These are phyloP conservation scores for Thyridium curvatum DNA, from an alignment of 2,329 filamentous ascomycete species.

Conservation along the genomic window DNA sequence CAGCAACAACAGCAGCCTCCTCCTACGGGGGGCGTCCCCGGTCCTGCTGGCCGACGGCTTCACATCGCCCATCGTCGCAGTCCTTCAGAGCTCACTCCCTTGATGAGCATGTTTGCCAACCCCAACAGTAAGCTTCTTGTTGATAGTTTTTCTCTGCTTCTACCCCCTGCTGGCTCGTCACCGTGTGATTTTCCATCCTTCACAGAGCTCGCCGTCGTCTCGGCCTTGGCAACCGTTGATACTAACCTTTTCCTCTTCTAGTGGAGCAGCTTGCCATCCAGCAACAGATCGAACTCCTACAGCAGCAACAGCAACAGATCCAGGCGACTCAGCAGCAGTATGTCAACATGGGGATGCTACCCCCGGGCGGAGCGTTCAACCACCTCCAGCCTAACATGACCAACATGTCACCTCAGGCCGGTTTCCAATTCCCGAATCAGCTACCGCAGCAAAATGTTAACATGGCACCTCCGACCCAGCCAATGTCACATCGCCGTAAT, in stretches of 20 bases:
- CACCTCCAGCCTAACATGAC: constrained; percentile 74
- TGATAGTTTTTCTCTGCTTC: not conserved
- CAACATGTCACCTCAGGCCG: constrained; percentile 70
- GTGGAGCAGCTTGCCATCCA: constrained; percentile 98
- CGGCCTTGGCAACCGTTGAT: constrained; percentile 1
- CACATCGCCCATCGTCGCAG: constrained; percentile 97
- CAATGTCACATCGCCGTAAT: constrained; percentile 88
- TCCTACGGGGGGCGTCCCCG: constrained; percentile 53
- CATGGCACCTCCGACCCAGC: constrained; percentile 71
- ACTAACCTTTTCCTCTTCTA: constrained; percentile 29
- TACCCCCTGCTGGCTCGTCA: constrained; percentile 4
- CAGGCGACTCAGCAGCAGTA: constrained; percentile 96
- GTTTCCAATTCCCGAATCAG: constrained; percentile 85
- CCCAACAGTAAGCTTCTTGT: constrained; percentile 54
- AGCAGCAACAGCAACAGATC: constrained; percentile 97
- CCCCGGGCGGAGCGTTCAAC: constrained; percentile 66
- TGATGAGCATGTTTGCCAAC: constrained; percentile 85
- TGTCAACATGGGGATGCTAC: constrained; percentile 94
- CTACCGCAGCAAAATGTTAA: constrained; percentile 66
- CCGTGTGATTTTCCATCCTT: not conserved
- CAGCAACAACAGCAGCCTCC: constrained; percentile 52
- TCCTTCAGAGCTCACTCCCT: constrained; percentile 91
- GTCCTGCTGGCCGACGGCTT: constrained; percentile 79
- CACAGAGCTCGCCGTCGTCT: not conserved
- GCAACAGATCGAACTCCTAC: constrained; percentile 94